These are phyloP conservation scores for Asterionellopsis glacialis DNA, from an alignment of 108 stramenopile species.

Conservation along the genomic window DNA sequence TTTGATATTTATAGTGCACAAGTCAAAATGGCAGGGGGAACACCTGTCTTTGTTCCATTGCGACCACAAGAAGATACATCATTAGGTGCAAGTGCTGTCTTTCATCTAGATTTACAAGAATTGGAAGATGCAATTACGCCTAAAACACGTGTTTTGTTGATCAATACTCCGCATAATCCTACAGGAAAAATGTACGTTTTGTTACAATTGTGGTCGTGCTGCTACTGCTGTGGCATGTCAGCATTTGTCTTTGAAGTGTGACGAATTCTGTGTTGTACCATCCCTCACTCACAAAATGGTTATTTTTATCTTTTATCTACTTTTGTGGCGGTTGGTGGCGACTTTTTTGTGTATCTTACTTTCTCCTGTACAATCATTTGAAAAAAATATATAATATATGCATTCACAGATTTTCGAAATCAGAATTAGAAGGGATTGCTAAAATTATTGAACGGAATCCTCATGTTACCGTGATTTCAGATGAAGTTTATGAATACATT, in stretches of 20 bases:
- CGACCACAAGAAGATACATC: slow-evolving; percentile 15
- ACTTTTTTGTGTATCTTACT: no score
- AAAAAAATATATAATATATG: no score
- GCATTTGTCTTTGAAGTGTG: no score
- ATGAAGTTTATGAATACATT: slow-evolving; percentile 88
- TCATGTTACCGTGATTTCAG: slow-evolving; percentile 67
- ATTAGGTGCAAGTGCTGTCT: slow-evolving; percentile 36
- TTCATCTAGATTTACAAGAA: slow-evolving; percentile 64
- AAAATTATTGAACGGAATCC: slow-evolving; percentile 56
- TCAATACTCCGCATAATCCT: slow-evolving; percentile 99
- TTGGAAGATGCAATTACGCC: slow-evolving; percentile 54
- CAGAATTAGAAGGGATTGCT: slow-evolving; percentile 73
- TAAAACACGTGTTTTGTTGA: slow-evolving; percentile 58
- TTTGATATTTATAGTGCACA: slow-evolving; percentile 74
- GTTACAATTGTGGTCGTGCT: no score
- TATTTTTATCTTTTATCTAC: no score
- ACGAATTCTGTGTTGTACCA: no score
- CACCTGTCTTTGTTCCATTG: slow-evolving; percentile 43
- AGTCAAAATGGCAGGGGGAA: slow-evolving; percentile 59
- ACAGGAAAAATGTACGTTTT: slow-evolving; percentile 90
- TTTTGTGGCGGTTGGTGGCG: no score
- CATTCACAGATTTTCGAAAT: slow-evolving; percentile 35
- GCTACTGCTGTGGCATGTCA: no score
- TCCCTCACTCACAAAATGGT: no score
- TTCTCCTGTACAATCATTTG: no score